A percentile compares a stretch with the other conserved stretches of the same genome.
These are phyloP conservation scores for Carpinus viminea DNA, from an alignment of 306 rosid genomes.

Conservation along the genomic window DNA sequence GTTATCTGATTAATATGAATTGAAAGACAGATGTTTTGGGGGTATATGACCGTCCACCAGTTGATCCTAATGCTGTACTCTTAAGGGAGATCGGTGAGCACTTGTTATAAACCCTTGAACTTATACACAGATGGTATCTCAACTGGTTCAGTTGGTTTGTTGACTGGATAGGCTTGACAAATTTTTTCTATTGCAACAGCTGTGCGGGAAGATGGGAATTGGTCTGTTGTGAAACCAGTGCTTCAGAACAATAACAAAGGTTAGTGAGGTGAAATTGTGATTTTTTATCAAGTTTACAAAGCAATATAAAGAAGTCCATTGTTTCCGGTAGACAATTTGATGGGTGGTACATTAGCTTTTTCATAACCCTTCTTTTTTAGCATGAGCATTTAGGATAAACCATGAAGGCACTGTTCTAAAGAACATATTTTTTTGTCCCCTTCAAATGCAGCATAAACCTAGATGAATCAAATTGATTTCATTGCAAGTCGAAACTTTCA, in stretches of 20 bases:
- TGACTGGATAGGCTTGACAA: neutral
- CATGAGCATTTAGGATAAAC: neutral
- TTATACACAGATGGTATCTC: slow-evolving; percentile 16
- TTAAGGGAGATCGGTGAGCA: slow-evolving; percentile 76
- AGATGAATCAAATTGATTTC: neutral
- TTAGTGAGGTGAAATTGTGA: slow-evolving; percentile 14
- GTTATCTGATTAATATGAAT: slow-evolving; percentile 44
- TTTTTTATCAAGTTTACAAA: slow-evolving; percentile 1
- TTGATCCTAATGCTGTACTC: slow-evolving; percentile 68
- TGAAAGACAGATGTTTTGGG: slow-evolving; percentile 86
- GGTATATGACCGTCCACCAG: slow-evolving; percentile 88
- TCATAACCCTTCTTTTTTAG: neutral
- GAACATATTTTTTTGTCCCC: neutral
- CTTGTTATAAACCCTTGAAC: slow-evolving; percentile 20
- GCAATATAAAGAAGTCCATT: neutral
- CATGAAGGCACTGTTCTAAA: neutral
- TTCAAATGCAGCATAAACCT: neutral
- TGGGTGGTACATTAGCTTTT: neutral
- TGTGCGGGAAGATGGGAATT: slow-evolving; percentile 70
- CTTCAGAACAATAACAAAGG: slow-evolving; percentile 52
- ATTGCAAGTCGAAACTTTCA: neutral
- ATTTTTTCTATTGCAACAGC: slow-evolving; percentile 41
- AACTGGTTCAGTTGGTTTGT: slow-evolving; percentile 5
- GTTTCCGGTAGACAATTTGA: neutral
- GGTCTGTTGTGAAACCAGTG: slow-evolving; percentile 73